phyloP scores from a whole-genome alignment of 805 yeast species.

The Spathaspora passalidarum region DNA sequence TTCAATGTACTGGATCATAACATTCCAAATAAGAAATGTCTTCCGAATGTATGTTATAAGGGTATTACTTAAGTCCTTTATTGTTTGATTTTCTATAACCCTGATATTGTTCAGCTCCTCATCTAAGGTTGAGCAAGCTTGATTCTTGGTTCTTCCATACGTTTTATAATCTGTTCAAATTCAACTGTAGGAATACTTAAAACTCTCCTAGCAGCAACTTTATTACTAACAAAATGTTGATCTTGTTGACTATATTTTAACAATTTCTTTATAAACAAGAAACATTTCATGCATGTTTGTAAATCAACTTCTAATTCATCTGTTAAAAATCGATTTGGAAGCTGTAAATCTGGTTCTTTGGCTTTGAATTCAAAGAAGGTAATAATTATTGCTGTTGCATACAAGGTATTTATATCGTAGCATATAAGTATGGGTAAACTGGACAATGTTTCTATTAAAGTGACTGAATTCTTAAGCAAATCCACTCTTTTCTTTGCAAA shows the following conservation, averaged over 20 bases:
- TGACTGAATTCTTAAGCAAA: slow-evolving; percentile 24
- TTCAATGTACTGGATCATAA: too few relatives aligned
- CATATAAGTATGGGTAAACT: slow-evolving; percentile 36
- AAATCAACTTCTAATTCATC: slow-evolving; percentile 13
- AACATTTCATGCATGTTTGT: slow-evolving; percentile 21
- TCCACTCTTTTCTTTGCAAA: slow-evolving; percentile 17
- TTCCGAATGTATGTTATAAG: too few relatives aligned
- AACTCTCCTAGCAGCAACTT: slow-evolving; percentile 18
- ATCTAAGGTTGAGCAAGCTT: too few relatives aligned
- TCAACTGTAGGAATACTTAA: slow-evolving; percentile 2
- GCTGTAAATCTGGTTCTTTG: slow-evolving; percentile 10
- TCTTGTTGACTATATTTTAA: slow-evolving; percentile 22
- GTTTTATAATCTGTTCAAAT: slow-evolving; percentile 1
- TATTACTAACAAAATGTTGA: slow-evolving; percentile 21
- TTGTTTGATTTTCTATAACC: too few relatives aligned
- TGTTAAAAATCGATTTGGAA: slow-evolving; percentile 20
- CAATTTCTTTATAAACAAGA: slow-evolving; percentile 21
- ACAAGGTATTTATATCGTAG: slow-evolving; percentile 30
- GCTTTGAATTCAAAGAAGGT: slow-evolving; percentile 18
- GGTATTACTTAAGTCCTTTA: too few relatives aligned
- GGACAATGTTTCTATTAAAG: slow-evolving; percentile 37
- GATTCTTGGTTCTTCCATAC: not conserved
- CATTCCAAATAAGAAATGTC: too few relatives aligned
- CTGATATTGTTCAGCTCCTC: too few relatives aligned
- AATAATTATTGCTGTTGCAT: slow-evolving; percentile 26